Conservation (phyloP, 2,329 filamentous ascomycete species). For the Penicillium janthinellum region DNA sequence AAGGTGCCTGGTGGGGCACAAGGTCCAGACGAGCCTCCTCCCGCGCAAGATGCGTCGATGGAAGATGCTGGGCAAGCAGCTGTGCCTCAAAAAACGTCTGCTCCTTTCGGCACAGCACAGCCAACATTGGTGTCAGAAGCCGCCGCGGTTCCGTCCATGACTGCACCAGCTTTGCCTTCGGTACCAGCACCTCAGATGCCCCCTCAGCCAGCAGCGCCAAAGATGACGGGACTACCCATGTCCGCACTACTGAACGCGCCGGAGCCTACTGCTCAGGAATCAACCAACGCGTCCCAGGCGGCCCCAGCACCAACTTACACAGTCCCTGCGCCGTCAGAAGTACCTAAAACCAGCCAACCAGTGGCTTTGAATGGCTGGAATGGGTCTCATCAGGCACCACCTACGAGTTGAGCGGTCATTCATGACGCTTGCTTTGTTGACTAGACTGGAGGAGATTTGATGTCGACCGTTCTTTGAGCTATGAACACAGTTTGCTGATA, state of each 20-base stretch:
- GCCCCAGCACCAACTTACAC: background rate
- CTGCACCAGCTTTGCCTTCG: background rate
- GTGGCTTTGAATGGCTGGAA: slow-evolving; percentile 11
- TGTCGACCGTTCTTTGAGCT: background rate
- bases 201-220: slow-evolving; percentile 4
- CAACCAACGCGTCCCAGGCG: background rate
- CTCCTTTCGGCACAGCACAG: slow-evolving; percentile 1
- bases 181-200: background rate
- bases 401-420: background rate
- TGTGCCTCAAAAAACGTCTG: background rate
- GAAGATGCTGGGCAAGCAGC: slow-evolving; percentile 13
- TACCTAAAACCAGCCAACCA: slow-evolving; percentile 1
- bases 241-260: background rate
- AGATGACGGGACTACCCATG: slow-evolving; percentile 4
- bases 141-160: background rate
- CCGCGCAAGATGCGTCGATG: slow-evolving; percentile 16
- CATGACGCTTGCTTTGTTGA: background rate
- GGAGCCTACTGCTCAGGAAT: background rate
- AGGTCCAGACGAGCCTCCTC: slow-evolving; percentile 24
- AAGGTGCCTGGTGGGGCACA: slow-evolving; percentile 23
- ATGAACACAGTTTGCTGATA: slow-evolving; percentile 7
- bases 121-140: background rate
- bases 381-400: background rate
- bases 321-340: background rate
- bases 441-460: background rate